phyloP scores from a whole-genome alignment of 2,329 filamentous ascomycete species.

The Parafenestella ontariensis region DNA sequence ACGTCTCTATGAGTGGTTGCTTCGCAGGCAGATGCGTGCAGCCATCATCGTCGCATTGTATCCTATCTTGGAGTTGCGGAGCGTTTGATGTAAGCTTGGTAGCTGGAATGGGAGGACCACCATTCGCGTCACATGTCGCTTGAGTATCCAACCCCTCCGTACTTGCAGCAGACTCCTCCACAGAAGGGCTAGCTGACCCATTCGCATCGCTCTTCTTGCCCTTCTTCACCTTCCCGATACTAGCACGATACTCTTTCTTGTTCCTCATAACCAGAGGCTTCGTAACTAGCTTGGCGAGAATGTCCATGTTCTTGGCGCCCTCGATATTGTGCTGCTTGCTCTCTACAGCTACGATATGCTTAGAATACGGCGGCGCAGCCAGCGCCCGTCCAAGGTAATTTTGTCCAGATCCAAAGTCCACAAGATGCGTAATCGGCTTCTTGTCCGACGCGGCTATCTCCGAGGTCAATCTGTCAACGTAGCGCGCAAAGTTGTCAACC shows the following conservation, averaged over 20 bases:
- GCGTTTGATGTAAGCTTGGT: background rate
- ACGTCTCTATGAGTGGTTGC: background rate
- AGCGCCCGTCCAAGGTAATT: slow-evolving; percentile 92
- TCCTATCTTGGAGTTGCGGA: slow-evolving; percentile 5
- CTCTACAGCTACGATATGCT: slow-evolving; percentile 89
- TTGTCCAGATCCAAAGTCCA: slow-evolving; percentile 96
- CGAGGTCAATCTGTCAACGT: slow-evolving; percentile 72
- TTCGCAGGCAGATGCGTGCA: slow-evolving; percentile 7
- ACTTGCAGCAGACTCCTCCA: slow-evolving; percentile 18
- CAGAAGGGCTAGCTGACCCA: slow-evolving; percentile 35
- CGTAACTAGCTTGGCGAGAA: slow-evolving; percentile 77
- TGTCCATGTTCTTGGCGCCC: slow-evolving; percentile 83
- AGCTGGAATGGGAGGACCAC: background rate
- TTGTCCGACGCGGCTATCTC: slow-evolving; percentile 52
- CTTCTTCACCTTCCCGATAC: slow-evolving; percentile 52
- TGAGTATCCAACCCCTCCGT: slow-evolving; percentile 18
- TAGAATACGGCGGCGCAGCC: slow-evolving; percentile 84
- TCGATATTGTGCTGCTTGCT: slow-evolving; percentile 84
- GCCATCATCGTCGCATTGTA: slow-evolving; percentile 13
- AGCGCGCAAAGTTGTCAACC: slow-evolving; percentile 87
- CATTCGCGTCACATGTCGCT: background rate
- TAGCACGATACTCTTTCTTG: slow-evolving; percentile 75
- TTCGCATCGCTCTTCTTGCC: slow-evolving; percentile 40
- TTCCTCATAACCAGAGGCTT: slow-evolving; percentile 78
- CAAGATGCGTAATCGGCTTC: slow-evolving; percentile 76